These are phyloP conservation scores for Aspergillus uvarum DNA, from an alignment of 2,329 filamentous ascomycete genomes.

Conservation along the genomic window DNA sequence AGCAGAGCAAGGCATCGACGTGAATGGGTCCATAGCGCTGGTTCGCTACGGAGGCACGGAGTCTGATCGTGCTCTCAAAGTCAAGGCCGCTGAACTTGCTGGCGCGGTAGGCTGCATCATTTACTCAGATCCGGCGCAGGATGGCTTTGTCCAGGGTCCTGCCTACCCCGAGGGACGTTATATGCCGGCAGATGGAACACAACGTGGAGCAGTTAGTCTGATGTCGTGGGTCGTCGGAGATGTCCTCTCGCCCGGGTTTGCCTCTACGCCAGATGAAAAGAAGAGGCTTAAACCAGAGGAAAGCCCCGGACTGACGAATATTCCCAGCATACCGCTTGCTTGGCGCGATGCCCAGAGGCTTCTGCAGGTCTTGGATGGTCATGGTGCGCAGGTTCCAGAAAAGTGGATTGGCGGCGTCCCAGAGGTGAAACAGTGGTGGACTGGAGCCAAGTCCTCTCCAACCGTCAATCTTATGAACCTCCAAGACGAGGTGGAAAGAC, in stretches of 20 bases:
- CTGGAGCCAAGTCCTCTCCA: constrained; percentile 72
- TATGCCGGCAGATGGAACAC: constrained; percentile 79
- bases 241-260: constrained; percentile 85
- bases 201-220: constrained; percentile 76
- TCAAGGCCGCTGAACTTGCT: constrained; percentile 84
- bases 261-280: constrained; percentile 50
- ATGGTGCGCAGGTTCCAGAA: constrained; percentile 66
- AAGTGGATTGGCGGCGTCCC: constrained; percentile 77
- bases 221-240: constrained; percentile 85
- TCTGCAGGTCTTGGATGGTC: constrained; percentile 71
- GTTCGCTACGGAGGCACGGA: constrained; percentile 78
- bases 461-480: constrained; percentile 79
- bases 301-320: constrained; percentile 71
- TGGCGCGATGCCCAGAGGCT: constrained; percentile 86
- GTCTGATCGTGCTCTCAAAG: constrained; percentile 71
- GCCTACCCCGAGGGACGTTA: constrained; percentile 74
- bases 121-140: constrained; percentile 85
- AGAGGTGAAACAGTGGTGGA: constrained; percentile 77
- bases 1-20: constrained; percentile 67
- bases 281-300: constrained; percentile 69
- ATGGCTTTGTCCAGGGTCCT: constrained; percentile 73
- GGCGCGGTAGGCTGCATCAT: constrained; percentile 86
- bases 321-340: constrained; percentile 84
- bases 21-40: constrained; percentile 77
- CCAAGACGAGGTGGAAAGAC: constrained; percentile 78